phyloP scores from a whole-genome alignment of 2,329 filamentous ascomycete species.

The Iodosphaeria phyllophila region DNA sequence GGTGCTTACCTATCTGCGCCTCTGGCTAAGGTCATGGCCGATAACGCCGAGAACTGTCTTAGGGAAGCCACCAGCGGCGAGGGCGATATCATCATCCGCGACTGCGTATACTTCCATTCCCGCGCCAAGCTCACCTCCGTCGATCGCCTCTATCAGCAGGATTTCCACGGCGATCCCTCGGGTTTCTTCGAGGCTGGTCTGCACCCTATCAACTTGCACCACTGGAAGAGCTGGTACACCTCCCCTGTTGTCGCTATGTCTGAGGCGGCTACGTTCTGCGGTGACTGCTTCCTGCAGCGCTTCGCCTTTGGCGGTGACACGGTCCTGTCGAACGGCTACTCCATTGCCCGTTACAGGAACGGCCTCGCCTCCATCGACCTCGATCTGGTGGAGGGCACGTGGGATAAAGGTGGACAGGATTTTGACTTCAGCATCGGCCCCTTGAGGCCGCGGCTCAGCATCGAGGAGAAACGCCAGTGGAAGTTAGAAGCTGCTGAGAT shows the following conservation, averaged over 20 bases:
- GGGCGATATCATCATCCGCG: conserved; percentile 36
- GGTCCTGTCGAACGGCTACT: conserved; percentile 40
- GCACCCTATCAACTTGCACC: conserved; percentile 36
- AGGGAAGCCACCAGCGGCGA: conserved; percentile 18
- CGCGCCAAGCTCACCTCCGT: conserved; percentile 33
- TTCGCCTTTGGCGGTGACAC: conserved; percentile 28
- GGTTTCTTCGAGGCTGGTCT: conserved; percentile 41
- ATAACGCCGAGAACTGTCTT: conserved; percentile 28
- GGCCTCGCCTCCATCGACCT: conserved; percentile 21
- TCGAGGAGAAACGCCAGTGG: conserved; percentile 31
- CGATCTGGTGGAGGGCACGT: conserved; percentile 32
- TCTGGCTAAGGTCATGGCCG: conserved; percentile 26
- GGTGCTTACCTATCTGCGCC: conserved; percentile 38
- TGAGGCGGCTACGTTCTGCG: conserved; percentile 29
- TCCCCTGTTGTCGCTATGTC: conserved; percentile 30
- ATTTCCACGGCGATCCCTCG: conserved; percentile 31
- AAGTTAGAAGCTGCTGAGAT: conserved; percentile 23
- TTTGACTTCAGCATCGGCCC: conserved; percentile 36
- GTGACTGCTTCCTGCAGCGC: conserved; percentile 37
- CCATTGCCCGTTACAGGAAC: conserved; percentile 27
- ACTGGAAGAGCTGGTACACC: conserved; percentile 44
- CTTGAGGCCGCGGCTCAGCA: conserved; percentile 18
- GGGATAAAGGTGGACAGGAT: conserved; percentile 23
- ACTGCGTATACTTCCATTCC: conserved; percentile 37
- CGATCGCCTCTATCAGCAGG: conserved; percentile 36